phyloP scores from a whole-genome alignment of 2,329 filamentous ascomycete species.

The Stemphylium beticola region DNA sequence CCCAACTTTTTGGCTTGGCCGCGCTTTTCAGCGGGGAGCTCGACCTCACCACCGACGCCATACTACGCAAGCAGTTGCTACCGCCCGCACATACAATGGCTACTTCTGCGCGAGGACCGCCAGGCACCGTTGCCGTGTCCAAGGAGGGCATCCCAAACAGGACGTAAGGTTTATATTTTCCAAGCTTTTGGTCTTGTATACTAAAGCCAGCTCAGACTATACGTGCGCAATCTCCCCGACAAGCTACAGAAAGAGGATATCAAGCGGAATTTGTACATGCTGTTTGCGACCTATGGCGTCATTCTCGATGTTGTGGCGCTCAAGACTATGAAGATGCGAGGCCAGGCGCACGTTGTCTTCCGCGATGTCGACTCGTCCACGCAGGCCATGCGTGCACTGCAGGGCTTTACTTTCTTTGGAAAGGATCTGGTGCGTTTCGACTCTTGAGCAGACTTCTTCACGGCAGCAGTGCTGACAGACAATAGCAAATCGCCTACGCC shows the following conservation, averaged over 20 bases:
- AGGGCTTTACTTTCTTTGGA: constrained; percentile 86
- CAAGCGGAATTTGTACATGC: constrained; percentile 84
- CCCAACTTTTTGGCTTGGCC: constrained; percentile 22
- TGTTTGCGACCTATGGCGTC: constrained; percentile 92
- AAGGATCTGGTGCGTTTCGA: constrained; percentile 79
- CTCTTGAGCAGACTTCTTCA: neutral
- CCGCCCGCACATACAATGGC: constrained; percentile 29
- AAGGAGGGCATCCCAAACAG: constrained; percentile 37
- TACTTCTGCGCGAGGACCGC: constrained; percentile 32
- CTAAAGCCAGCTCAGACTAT: constrained; percentile 66
- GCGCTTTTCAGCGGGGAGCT: constrained; percentile 38
- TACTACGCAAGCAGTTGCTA: constrained; percentile 8
- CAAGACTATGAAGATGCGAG: constrained; percentile 90
- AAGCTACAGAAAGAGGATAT: constrained; percentile 91
- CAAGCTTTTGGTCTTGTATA: constrained; percentile 6
- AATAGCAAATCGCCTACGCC: constrained; percentile 86
- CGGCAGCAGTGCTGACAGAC: neutral
- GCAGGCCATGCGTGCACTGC: constrained; percentile 87
- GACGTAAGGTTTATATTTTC: constrained; percentile 34
- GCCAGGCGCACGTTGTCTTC: constrained; percentile 92
- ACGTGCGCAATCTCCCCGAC: constrained; percentile 85
- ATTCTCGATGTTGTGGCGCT: constrained; percentile 91
- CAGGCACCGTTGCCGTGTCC: constrained; percentile 25
- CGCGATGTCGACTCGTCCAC: constrained; percentile 89
- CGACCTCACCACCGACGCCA: constrained; percentile 17